Evolutionary conservation across 179 eudicot genomes (phyloP).

Genomic region (Beta corolliflora): DNA sequence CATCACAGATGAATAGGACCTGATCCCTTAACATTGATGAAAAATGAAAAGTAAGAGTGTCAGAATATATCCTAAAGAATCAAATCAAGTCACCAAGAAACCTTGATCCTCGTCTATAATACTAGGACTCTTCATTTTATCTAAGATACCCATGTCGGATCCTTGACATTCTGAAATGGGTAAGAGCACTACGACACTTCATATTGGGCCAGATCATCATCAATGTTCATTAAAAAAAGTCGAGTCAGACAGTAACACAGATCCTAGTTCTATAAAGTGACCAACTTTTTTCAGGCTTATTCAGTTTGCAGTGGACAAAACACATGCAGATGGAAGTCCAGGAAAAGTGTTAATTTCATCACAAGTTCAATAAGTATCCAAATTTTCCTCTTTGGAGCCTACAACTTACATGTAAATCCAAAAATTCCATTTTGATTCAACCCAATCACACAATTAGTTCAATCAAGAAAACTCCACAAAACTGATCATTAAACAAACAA

Average conservation of each 20-base stretch:
- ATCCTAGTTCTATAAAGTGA: neutral
- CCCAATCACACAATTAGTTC: neutral
- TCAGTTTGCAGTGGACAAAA: slow-evolving; percentile 3
- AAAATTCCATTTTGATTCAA: neutral
- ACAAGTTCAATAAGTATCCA: slow-evolving; percentile 10
- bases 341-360: neutral
- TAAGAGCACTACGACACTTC: too few relatives aligned
- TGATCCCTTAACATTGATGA: neutral
- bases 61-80: neutral
- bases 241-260: too few relatives aligned
- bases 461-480: slow-evolving; percentile 11
- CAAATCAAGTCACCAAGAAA: neutral
- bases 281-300: neutral
- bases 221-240: too few relatives aligned
- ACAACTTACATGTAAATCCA: neutral
- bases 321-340: slow-evolving; percentile 10
- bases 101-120: neutral
- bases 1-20: neutral
- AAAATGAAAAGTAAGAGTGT: neutral
- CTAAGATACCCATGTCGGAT: too few relatives aligned
- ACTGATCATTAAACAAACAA: slow-evolving; percentile 6
- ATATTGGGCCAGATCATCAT: too few relatives aligned
- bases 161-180: too few relatives aligned
- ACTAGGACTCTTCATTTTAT: too few relatives aligned
- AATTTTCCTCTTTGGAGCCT: neutral